phyloP scores from a whole-genome alignment of 768 basidiomycete genomes.

The Leucosporidium scottii region DNA sequence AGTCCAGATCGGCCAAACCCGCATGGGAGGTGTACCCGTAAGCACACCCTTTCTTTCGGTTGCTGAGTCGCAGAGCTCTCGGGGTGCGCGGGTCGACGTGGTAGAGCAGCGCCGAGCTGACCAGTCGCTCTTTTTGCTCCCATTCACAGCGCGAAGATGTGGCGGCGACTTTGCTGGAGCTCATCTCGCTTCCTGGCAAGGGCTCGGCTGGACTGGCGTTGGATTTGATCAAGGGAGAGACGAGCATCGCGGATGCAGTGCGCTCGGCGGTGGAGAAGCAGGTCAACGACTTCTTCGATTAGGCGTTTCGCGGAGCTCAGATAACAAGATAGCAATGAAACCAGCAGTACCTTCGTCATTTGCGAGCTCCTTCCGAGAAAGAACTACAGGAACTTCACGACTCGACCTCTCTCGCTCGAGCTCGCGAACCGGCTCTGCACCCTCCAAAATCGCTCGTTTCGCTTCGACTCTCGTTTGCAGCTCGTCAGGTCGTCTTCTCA shows the following conservation, averaged over 20 bases:
- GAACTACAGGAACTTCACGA: too few relatives aligned
- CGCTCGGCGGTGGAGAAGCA: conserved; percentile 51
- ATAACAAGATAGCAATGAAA: too few relatives aligned
- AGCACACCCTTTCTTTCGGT: conserved; percentile 34
- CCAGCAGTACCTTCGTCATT: too few relatives aligned
- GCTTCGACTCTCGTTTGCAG: too few relatives aligned
- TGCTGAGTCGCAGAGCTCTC: too few relatives aligned
- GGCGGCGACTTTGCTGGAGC: conserved; percentile 48
- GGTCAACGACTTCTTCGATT: conserved; percentile 44
- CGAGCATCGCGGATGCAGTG: conserved; percentile 48
- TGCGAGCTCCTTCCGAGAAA: too few relatives aligned
- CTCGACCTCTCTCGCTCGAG: too few relatives aligned
- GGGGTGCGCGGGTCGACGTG: too few relatives aligned
- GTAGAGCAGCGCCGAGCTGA: not conserved
- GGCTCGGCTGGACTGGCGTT: conserved; percentile 55
- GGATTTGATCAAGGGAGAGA: conserved; percentile 56
- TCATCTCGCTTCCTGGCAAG: conserved; percentile 47
- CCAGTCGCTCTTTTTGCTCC: not conserved
- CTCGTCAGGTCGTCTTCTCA: too few relatives aligned
- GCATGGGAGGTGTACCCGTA: conserved; percentile 51
- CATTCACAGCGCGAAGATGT: conserved; percentile 54
- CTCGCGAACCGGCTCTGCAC: too few relatives aligned
- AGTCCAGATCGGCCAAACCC: conserved; percentile 53
- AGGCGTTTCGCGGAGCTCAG: not conserved
- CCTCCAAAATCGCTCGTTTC: too few relatives aligned